Evolutionary conservation across 192 early-diverging fungal genomes (phyloP), one percentile per base, ranked within the genome.

Genomic region (Coemansia asiatica): DNA sequence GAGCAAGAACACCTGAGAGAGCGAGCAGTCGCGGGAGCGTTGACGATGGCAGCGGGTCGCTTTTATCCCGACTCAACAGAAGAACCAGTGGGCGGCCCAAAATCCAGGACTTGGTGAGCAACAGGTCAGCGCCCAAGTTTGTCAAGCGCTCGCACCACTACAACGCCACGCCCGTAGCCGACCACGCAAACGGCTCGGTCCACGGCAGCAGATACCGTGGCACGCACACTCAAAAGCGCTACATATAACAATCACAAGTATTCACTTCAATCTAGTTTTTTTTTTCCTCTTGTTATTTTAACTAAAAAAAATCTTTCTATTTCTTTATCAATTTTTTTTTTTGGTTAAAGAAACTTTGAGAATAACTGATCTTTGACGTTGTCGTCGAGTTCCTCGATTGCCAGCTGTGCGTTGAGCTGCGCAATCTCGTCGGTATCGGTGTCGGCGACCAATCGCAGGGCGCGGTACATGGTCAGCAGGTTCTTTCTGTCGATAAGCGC

Each of bases 371-470:
- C 64, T 10, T 88, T 73, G 66, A 91, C 73, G 15, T 86, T 78
- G 0, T 76, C 84, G 66, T 87, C 85, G 33, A 95, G 66, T 29
- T 93, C 93, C 29, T 81, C 86, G 28, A 93, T 71, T 0, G 86
- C 90, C 15, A 87, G 66, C 33, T 89, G 76, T 8, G 92, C 90
- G 51, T 96, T 89, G 49, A 85, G 70, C 38, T 87, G 74, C 22
- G 86, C 87, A 33, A 94, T 60, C 31, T 91, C 85, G 70, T 96
- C 94, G 1, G 74, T 36, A 63, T 96, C 92, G 0, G 79, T 85
- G 7, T 84, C 79, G 58, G 86, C 40, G 8, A 13, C 83, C 5
- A 83, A 65, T 29, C 79, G 79, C 21, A 44, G 40, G 2, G 2
- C 9, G 5, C 40, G 40, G 40, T 44, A 44, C 13, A 44, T 44